phyloP scores from a whole-genome alignment of 306 rosid species.

The Betula pendula region DNA sequence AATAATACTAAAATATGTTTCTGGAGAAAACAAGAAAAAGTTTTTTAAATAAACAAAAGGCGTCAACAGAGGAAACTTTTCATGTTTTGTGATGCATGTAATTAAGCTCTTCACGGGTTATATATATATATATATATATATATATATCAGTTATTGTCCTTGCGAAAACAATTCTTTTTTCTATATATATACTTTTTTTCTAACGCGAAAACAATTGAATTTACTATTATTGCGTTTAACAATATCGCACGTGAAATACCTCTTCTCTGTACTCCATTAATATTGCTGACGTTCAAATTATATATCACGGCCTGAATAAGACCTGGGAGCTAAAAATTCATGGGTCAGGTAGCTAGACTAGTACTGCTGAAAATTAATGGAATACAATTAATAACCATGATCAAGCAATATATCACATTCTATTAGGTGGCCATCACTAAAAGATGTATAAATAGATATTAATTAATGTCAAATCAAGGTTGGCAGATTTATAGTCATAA shows the following conservation, averaged over 20 bases:
- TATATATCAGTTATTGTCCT: no score
- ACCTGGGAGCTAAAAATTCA: background rate
- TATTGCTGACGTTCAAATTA: no score
- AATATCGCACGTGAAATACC: no score
- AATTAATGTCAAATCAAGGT: background rate
- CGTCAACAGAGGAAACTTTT: conserved; percentile 8
- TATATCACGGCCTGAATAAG: background rate
- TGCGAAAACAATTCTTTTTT: no score
- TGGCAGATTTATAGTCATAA: conserved; percentile 9
- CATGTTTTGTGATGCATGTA: conserved; percentile 1
- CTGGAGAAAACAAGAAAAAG: background rate
- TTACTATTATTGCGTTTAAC: no score
- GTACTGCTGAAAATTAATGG: background rate
- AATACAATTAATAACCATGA: conserved; percentile 4
- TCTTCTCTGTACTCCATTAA: no score
- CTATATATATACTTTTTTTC: no score
- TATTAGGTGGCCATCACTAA: conserved; percentile 4
- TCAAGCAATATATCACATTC: conserved; percentile 24
- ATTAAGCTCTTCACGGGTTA: background rate
- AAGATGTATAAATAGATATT: background rate
- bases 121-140: no score
- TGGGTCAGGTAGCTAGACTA: background rate
- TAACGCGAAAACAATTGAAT: no score
- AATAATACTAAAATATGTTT: conserved; percentile 11
- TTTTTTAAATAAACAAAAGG: background rate